These are phyloP conservation scores for Trypanosoma vivax DNA, from an alignment of 208 protist species.

Conservation along the genomic window DNA sequence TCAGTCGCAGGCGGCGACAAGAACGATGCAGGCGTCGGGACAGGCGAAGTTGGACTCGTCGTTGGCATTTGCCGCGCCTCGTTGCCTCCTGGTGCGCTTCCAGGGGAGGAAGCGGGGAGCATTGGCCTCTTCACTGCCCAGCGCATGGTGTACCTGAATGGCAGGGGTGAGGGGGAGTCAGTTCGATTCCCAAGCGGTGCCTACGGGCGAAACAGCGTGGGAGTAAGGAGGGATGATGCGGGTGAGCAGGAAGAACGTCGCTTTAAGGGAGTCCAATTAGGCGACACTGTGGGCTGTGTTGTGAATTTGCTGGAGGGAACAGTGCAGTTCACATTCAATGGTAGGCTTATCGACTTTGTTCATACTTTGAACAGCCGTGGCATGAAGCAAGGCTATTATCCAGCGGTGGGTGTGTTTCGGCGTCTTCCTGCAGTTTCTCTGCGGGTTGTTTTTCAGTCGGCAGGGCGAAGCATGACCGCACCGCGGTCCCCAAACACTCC, in stretches of 20 bases:
- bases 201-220: constrained; percentile 11
- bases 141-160: constrained; percentile 55
- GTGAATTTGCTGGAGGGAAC: constrained; percentile 55
- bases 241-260: constrained; percentile 7
- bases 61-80: constrained; percentile 44
- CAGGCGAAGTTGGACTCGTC: constrained; percentile 25
- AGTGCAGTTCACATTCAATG: constrained; percentile 68
- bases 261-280: constrained; percentile 23
- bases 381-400: constrained; percentile 31
- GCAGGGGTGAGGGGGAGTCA: constrained; percentile 30
- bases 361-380: constrained; percentile 10
- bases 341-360: constrained; percentile 20
- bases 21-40: background rate
- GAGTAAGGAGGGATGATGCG: background rate
- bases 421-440: constrained; percentile 20
- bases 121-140: constrained; percentile 64
- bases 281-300: constrained; percentile 61
- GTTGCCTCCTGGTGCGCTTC: constrained; percentile 41
- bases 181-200: constrained; percentile 24
- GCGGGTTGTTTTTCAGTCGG: constrained; percentile 42
- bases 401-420: constrained; percentile 56
- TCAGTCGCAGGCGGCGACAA: background rate
- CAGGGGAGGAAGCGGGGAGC: constrained; percentile 55
- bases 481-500: background rate
- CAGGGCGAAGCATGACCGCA: constrained; percentile 6